These are phyloP conservation scores for Monosporascus sp. DNA, from an alignment of 2,329 filamentous ascomycete genomes.

Conservation along the genomic window DNA sequence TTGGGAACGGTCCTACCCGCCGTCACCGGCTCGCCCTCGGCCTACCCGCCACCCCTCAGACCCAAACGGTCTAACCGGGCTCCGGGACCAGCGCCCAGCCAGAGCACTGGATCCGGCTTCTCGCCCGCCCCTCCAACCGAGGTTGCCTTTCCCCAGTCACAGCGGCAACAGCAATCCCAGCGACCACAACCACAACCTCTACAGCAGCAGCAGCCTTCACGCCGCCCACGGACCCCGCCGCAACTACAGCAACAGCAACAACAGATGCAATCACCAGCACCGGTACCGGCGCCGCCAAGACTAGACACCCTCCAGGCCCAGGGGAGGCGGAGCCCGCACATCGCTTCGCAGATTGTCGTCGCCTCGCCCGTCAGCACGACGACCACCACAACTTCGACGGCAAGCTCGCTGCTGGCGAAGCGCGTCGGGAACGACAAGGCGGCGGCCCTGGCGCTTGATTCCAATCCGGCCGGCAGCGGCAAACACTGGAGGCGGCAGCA, in stretches of 20 bases:
- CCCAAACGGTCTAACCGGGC: conserved; percentile 11
- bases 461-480: conserved; percentile 17
- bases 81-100: conserved; percentile 5
- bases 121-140: conserved; percentile 12
- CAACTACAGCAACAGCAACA: conserved; percentile 11
- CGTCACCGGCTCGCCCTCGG: conserved; percentile 12
- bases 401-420: conserved; percentile 47
- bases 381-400: conserved; percentile 25
- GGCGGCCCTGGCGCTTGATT: conserved; percentile 37
- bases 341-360: conserved; percentile 14
- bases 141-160: conserved; percentile 3
- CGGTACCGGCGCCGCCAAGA: conserved; percentile 5
- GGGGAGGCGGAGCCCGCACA: conserved; percentile 5
- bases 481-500: conserved; percentile 21
- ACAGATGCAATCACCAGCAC: conserved; percentile 8
- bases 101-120: conserved; percentile 21
- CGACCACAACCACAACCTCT: conserved; percentile 6
- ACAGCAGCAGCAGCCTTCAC: conserved; percentile 19
- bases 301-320: conserved; percentile 2
- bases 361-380: conserved; percentile 19
- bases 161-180: conserved; percentile 12
- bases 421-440: conserved; percentile 46
- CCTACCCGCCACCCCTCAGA: conserved; percentile 22
- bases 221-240: conserved; percentile 9
- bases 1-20: conserved; percentile 29